phyloP scores from a whole-genome alignment of 2,329 filamentous ascomycete genomes.

The Claviceps sp. region DNA sequence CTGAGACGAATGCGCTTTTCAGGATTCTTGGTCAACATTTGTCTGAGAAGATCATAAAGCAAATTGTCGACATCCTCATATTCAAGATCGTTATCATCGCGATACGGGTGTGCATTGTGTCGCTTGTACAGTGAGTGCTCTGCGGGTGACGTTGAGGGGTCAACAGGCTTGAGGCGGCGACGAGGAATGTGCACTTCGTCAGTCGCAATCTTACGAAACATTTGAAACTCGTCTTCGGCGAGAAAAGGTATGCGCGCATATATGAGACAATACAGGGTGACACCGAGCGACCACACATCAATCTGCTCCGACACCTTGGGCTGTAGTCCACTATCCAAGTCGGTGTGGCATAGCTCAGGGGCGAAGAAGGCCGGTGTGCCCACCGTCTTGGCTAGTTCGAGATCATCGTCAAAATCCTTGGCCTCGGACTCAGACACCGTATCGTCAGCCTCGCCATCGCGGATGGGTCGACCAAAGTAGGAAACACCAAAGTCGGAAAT shows the following conservation, averaged over 20 bases:
- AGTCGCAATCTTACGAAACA: slow-evolving; percentile 85
- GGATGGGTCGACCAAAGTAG: slow-evolving; percentile 80
- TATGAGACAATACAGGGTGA: slow-evolving; percentile 90
- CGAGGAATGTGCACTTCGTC: slow-evolving; percentile 84
- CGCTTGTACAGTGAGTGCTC: slow-evolving; percentile 42
- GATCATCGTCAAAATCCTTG: slow-evolving; percentile 77
- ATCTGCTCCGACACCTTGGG: slow-evolving; percentile 84
- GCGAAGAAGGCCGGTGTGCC: slow-evolving; percentile 97
- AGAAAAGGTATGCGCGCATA: slow-evolving; percentile 90
- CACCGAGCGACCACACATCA: slow-evolving; percentile 92
- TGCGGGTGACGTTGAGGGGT: slow-evolving; percentile 43
- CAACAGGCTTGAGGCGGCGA: slow-evolving; percentile 65
- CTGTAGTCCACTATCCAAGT: slow-evolving; percentile 52
- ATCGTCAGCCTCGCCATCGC: slow-evolving; percentile 69
- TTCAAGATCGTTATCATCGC: slow-evolving; percentile 62
- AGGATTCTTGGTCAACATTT: slow-evolving; percentile 81
- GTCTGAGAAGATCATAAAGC: slow-evolving; percentile 62
- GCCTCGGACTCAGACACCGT: slow-evolving; percentile 68
- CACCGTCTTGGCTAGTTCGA: slow-evolving; percentile 95
- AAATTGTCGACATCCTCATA: slow-evolving; percentile 80
- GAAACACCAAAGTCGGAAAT: slow-evolving; percentile 99
- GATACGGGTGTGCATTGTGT: slow-evolving; percentile 51
- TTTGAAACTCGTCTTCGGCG: slow-evolving; percentile 78
- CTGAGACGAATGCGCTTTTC: slow-evolving; percentile 75
- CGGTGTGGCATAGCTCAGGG: slow-evolving; percentile 87